Evolutionary conservation across 75 land plant genomes (phyloP).

Genomic region (Pinus taeda): DNA sequence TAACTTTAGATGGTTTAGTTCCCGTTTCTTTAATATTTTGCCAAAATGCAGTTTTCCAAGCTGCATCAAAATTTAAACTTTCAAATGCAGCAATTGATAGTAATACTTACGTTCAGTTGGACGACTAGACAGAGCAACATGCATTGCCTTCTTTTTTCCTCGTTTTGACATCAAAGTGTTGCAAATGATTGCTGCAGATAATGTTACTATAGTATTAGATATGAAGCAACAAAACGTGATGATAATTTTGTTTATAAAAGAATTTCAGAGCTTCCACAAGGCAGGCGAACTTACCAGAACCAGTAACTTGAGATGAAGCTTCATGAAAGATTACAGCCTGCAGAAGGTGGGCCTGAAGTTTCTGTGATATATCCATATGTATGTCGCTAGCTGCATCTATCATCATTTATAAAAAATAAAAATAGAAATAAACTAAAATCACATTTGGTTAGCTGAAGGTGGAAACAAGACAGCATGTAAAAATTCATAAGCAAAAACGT

Average conservation of each 20-base stretch:
- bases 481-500: no score
- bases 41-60: neutral
- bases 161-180: slow-evolving; percentile 8
- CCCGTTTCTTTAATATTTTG: neutral
- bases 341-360: slow-evolving; percentile 31
- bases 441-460: neutral
- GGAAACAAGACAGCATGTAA: no score
- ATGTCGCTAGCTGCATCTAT: slow-evolving; percentile 47
- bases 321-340: slow-evolving; percentile 61
- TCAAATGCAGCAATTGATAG: neutral
- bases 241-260: neutral
- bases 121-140: slow-evolving; percentile 60
- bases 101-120: slow-evolving; percentile 80
- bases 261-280: neutral
- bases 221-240: neutral
- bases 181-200: slow-evolving; percentile 4
- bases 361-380: slow-evolving; percentile 43
- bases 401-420: neutral
- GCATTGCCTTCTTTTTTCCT: slow-evolving; percentile 34
- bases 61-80: neutral
- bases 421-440: neutral
- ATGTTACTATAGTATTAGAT: neutral
- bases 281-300: slow-evolving; percentile 21
- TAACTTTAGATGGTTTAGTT: neutral
- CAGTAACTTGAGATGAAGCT: slow-evolving; percentile 28